These are phyloP conservation scores for Pelargonium australe DNA, from an alignment of 441 rosid species.

Conservation along the genomic window DNA sequence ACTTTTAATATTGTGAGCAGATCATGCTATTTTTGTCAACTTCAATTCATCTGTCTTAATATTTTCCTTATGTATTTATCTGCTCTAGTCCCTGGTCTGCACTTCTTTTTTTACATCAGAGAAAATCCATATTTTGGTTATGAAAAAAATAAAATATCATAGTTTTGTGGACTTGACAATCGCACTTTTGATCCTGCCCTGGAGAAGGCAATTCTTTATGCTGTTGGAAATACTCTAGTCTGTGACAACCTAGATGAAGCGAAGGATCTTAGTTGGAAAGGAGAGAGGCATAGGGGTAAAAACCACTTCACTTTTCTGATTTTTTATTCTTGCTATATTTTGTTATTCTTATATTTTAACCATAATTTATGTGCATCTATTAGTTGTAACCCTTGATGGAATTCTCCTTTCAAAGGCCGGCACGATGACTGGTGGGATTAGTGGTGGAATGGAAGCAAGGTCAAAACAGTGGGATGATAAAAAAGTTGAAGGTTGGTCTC, in stretches of 20 bases:
- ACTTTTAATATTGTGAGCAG: background rate
- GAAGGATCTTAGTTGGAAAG: conserved; percentile 88
- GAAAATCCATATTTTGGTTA: conserved; percentile 9
- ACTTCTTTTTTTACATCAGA: background rate
- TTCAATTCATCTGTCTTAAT: background rate
- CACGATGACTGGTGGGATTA: conserved; percentile 99
- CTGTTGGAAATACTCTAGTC: conserved; percentile 96
- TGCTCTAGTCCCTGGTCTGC: background rate
- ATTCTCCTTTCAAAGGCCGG: conserved; percentile 88
- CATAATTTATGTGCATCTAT: conserved; percentile 20
- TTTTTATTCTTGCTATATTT: background rate
- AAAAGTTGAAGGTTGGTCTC: conserved; percentile 71
- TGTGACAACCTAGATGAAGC: conserved; percentile 98
- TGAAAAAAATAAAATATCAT: background rate
- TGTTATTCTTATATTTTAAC: conserved; percentile 18
- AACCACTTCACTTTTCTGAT: background rate
- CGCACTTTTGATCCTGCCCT: conserved; percentile 78
- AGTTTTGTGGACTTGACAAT: conserved; percentile 49
- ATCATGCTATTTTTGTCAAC: background rate
- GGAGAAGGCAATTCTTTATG: conserved; percentile 90
- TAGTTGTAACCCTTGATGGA: conserved; percentile 98
- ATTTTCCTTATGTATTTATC: conserved; percentile 5
- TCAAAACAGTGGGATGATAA: conserved; percentile 99
- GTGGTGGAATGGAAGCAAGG: conserved; percentile 98
- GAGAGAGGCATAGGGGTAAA: conserved; percentile 90